phyloP scores from a whole-genome alignment of 306 rosid species.

The Sicyos baderoa region DNA sequence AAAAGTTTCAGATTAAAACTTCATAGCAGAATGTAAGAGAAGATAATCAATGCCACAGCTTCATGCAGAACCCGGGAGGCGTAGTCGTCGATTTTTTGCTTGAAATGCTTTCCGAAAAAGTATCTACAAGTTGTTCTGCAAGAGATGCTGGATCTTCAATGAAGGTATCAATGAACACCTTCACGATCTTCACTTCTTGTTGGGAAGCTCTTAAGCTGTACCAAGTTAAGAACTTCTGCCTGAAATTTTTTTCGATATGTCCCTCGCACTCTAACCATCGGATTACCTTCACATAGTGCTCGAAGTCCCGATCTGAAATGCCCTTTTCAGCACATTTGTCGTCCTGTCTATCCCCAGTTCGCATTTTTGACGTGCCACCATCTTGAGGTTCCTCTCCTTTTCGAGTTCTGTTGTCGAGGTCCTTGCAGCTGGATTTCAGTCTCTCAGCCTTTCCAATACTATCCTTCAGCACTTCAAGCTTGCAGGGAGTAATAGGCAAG shows the following conservation, averaged over 20 bases:
- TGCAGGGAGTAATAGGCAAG: slow-evolving; percentile 82
- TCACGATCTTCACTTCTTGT: slow-evolving; percentile 69
- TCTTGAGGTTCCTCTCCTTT: slow-evolving; percentile 60
- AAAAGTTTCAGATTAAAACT: not conserved
- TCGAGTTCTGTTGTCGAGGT: slow-evolving; percentile 44
- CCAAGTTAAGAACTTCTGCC: slow-evolving; percentile 97
- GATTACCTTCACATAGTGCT: slow-evolving; percentile 81
- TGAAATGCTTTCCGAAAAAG: slow-evolving; percentile 72
- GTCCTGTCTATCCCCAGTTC: slow-evolving; percentile 47
- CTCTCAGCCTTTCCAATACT: slow-evolving; percentile 52
- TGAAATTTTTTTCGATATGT: slow-evolving; percentile 81
- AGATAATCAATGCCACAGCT: slow-evolving; percentile 72
- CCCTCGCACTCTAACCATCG: slow-evolving; percentile 92
- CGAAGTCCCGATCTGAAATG: slow-evolving; percentile 51
- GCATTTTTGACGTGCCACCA: slow-evolving; percentile 68
- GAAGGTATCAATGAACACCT: slow-evolving; percentile 73
- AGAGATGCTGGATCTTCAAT: slow-evolving; percentile 78
- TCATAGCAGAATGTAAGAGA: slow-evolving; percentile 7
- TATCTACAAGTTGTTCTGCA: slow-evolving; percentile 90
- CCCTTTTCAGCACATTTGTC: slow-evolving; percentile 42
- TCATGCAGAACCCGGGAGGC: slow-evolving; percentile 86
- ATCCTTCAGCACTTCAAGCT: slow-evolving; percentile 57
- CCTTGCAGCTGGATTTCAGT: slow-evolving; percentile 58
- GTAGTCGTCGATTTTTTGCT: slow-evolving; percentile 53
- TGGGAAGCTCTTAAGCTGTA: slow-evolving; percentile 81